phyloP scores from a whole-genome alignment of 2,329 filamentous ascomycete genomes.

The Zarea fungicola region DNA sequence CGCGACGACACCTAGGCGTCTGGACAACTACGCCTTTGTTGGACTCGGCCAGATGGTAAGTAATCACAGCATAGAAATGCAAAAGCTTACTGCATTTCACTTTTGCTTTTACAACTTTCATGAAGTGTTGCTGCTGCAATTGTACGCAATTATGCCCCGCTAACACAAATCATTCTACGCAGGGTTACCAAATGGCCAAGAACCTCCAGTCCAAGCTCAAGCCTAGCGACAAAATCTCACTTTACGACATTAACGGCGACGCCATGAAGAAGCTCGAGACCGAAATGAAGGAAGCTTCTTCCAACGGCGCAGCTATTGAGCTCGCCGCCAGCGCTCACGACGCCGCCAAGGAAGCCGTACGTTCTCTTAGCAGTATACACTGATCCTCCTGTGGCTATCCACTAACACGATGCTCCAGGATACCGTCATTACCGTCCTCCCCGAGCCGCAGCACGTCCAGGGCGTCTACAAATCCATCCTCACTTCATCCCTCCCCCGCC shows the following conservation, averaged over 20 bases:
- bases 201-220: slow-evolving; percentile 54
- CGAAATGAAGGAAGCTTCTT: slow-evolving; percentile 41
- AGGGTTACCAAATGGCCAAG: slow-evolving; percentile 60
- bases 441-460: slow-evolving; percentile 83
- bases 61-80: neutral
- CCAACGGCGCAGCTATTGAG: slow-evolving; percentile 42
- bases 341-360: slow-evolving; percentile 48
- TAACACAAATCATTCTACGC: slow-evolving; percentile 8
- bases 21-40: slow-evolving; percentile 54
- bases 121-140: no score
- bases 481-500: slow-evolving; percentile 44
- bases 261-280: slow-evolving; percentile 41
- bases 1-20: slow-evolving; percentile 39
- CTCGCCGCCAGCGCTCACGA: slow-evolving; percentile 41
- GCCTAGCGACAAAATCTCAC: slow-evolving; percentile 43
- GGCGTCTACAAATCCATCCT: slow-evolving; percentile 76
- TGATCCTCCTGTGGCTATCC: slow-evolving; percentile 12
- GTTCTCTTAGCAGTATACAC: slow-evolving; percentile 20
- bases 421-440: slow-evolving; percentile 81
- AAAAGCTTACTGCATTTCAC: no score
- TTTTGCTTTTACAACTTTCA: no score
- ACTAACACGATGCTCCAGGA: slow-evolving; percentile 49
- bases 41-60: slow-evolving; percentile 58
- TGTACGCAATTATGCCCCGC: neutral
- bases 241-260: slow-evolving; percentile 53